Percentiles rank a stretch among this genome's conserved stretches.
These are phyloP conservation scores for Immersiella caudata DNA, from an alignment of 495 filamentous ascomycete genomes.

Conservation along the genomic window DNA sequence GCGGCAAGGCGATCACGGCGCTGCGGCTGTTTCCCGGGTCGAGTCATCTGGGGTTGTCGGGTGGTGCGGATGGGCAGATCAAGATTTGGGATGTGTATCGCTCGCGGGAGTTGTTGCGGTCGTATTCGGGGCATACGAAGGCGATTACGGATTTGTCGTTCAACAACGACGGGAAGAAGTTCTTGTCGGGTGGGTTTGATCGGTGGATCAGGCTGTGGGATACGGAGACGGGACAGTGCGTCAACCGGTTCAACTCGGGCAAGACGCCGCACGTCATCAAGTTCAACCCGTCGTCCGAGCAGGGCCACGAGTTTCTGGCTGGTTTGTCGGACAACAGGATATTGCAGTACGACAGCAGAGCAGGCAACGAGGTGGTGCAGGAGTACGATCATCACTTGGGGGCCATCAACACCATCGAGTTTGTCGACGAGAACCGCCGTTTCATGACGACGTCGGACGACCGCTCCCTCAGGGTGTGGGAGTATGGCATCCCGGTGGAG, in stretches of 20 bases:
- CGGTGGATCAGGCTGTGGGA: slow-evolving; percentile 97
- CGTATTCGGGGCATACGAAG: slow-evolving; percentile 89
- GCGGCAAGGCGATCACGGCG: slow-evolving; percentile 75
- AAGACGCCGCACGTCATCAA: slow-evolving; percentile 94
- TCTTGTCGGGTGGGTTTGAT: slow-evolving; percentile 92
- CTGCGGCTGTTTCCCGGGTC: slow-evolving; percentile 84
- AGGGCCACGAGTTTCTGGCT: slow-evolving; percentile 86
- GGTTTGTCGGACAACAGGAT: slow-evolving; percentile 99
- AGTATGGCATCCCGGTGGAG: slow-evolving; percentile 90
- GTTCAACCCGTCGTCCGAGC: slow-evolving; percentile 81
- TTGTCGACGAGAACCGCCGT: slow-evolving; percentile 89
- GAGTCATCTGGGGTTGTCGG: slow-evolving; percentile 85
- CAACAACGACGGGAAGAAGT: slow-evolving; percentile 76
- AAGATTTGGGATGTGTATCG: slow-evolving; percentile 97
- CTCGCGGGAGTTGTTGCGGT: slow-evolving; percentile 80
- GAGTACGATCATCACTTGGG: slow-evolving; percentile 98
- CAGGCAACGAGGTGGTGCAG: slow-evolving; percentile 76
- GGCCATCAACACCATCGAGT: slow-evolving; percentile 97
- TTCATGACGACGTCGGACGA: slow-evolving; percentile 99
- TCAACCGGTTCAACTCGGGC: slow-evolving; percentile 84
- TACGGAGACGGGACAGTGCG: slow-evolving; percentile 87
- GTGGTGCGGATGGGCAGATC: slow-evolving; percentile 82
- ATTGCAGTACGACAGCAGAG: slow-evolving; percentile 91
- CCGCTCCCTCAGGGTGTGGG: slow-evolving; percentile 93
- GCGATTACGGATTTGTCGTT: slow-evolving; percentile 89